Percentiles rank a stretch among this genome's conserved stretches.
Conservation (phyloP, 2,329 filamentous ascomycete genomes). For the Exophiala viscosa region DNA sequence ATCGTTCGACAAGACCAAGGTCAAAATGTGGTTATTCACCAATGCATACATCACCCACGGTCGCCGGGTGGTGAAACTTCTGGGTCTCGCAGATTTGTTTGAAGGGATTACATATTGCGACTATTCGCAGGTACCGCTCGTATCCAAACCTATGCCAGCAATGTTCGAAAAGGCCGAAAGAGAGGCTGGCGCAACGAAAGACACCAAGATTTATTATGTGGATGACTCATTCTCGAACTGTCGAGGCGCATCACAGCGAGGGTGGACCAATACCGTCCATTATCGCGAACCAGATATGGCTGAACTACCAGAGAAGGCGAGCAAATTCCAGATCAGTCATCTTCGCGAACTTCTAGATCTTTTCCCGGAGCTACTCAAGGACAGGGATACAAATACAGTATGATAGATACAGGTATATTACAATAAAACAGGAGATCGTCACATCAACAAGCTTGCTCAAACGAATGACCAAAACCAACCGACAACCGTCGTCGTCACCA, state of each 20-base stretch:
- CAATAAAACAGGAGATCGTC: background rate
- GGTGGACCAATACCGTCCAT: constrained; percentile 76
- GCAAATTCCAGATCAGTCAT: constrained; percentile 69
- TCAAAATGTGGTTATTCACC: constrained; percentile 89
- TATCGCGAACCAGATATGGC: constrained; percentile 73
- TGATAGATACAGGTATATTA: background rate
- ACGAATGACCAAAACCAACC: constrained; percentile 7
- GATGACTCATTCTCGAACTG: constrained; percentile 89
- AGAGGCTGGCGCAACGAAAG: constrained; percentile 68
- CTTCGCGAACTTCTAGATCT: constrained; percentile 70
- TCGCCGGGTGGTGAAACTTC: constrained; percentile 71
- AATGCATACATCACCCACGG: constrained; percentile 93
- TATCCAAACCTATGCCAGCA: constrained; percentile 80
- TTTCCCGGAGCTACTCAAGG: constrained; percentile 84
- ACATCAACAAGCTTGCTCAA: constrained; percentile 5
- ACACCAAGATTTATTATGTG: constrained; percentile 83
- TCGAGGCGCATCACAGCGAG: constrained; percentile 68
- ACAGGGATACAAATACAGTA: background rate
- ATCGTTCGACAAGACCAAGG: constrained; percentile 77
- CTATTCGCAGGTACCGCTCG: constrained; percentile 67
- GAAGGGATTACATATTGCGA: constrained; percentile 95
- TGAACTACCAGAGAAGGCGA: constrained; percentile 61
- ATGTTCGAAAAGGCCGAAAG: constrained; percentile 89
- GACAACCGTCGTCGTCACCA: background rate
- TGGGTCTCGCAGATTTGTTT: constrained; percentile 83